These are phyloP conservation scores for Plectosphaerella sp. DNA, from an alignment of 2,329 filamentous ascomycete genomes.

Conservation along the genomic window DNA sequence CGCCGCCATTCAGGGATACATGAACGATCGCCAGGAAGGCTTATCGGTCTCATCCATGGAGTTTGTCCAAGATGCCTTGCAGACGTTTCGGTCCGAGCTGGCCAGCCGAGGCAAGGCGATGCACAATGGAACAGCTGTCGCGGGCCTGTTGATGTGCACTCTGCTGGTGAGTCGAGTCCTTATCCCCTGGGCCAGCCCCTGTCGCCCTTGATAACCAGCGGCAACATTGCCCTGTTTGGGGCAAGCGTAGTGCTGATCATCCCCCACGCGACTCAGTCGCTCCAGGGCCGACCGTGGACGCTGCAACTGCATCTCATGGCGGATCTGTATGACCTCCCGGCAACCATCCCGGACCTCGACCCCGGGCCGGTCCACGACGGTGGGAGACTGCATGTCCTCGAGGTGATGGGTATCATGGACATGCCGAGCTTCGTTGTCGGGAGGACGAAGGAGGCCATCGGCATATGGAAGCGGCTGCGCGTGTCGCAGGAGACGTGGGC, in stretches of 20 bases:
- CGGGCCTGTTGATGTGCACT: slow-evolving; percentile 9
- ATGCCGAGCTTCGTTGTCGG: slow-evolving; percentile 9
- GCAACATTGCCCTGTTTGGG: background rate
- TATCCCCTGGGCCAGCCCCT: background rate
- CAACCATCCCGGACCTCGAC: background rate
- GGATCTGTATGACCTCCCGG: slow-evolving; percentile 6
- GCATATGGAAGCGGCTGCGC: slow-evolving; percentile 9
- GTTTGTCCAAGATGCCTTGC: slow-evolving; percentile 8
- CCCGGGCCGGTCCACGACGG: slow-evolving; percentile 4
- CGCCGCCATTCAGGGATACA: slow-evolving; percentile 8
- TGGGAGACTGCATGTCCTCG: slow-evolving; percentile 5
- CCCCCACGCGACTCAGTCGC: background rate
- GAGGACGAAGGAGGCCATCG: slow-evolving; percentile 7
- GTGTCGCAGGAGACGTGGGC: slow-evolving; percentile 8
- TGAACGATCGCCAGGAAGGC: slow-evolving; percentile 5
- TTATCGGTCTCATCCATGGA: slow-evolving; percentile 10
- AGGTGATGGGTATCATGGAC: slow-evolving; percentile 14
- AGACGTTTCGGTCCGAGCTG: slow-evolving; percentile 10
- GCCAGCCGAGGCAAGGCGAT: slow-evolving; percentile 4
- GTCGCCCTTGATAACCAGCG: background rate
- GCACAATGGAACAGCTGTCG: slow-evolving; percentile 7
- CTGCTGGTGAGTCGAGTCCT: slow-evolving; percentile 5
- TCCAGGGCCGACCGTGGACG: slow-evolving; percentile 9
- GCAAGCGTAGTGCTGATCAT: background rate
- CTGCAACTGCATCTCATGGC: slow-evolving; percentile 10